phyloP scores from a whole-genome alignment of 1,139 yeast genomes.

The Candida albicans region DNA sequence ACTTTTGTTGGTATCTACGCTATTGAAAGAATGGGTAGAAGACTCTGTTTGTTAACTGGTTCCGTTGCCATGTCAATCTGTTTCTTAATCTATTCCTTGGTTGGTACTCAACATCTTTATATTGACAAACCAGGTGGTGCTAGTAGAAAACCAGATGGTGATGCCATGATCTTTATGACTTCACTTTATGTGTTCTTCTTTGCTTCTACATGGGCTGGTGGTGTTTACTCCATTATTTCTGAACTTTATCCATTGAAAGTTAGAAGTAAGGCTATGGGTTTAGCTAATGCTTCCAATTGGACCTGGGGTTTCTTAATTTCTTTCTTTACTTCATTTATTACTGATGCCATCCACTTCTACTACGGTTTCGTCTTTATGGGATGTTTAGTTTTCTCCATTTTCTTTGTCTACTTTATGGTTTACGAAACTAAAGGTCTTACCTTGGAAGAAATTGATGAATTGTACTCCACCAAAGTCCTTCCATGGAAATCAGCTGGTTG shows the following conservation, averaged over 20 bases:
- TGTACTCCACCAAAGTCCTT: conserved; percentile 46
- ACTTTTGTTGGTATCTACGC: conserved; percentile 67
- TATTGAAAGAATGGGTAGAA: conserved; percentile 72
- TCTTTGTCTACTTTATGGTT: conserved; percentile 55
- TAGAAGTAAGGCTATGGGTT: conserved; percentile 76
- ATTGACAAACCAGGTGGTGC: conserved; percentile 47
- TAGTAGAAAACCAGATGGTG: conserved; percentile 52
- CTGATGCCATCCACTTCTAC: conserved; percentile 41
- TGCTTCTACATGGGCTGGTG: conserved; percentile 88
- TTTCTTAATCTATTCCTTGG: conserved; percentile 59
- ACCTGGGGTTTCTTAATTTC: conserved; percentile 76
- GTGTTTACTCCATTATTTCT: conserved; percentile 73
- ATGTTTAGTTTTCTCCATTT: conserved; percentile 55
- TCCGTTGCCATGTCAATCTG: conserved; percentile 53
- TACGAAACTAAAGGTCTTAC: conserved; percentile 64
- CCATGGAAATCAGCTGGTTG: conserved; percentile 51
- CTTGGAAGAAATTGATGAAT: conserved; percentile 63
- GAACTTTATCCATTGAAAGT: conserved; percentile 80
- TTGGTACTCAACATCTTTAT: conserved; percentile 62
- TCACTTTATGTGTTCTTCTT: conserved; percentile 80
- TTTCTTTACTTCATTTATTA: conserved; percentile 71
- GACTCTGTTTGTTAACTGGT: conserved; percentile 56
- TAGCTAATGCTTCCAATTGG: conserved; percentile 80
- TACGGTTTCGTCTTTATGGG: conserved; percentile 80
- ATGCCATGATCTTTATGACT: conserved; percentile 74